phyloP scores from a whole-genome alignment of 305 asterid species.

The Coffea humblotiana region DNA sequence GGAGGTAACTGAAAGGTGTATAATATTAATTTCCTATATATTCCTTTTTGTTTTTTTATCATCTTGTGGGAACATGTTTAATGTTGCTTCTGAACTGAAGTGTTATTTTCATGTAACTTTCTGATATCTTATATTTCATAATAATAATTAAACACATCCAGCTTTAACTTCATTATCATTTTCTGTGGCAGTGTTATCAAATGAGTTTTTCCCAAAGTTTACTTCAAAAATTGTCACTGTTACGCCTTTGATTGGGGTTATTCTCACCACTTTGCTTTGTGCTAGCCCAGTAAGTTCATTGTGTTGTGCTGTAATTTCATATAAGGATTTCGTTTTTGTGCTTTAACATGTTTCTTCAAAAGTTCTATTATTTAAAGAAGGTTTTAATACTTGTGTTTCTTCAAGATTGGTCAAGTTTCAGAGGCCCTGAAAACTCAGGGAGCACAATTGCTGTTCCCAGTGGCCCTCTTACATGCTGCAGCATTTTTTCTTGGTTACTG shows the following conservation, averaged over 20 bases:
- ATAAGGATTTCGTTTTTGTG: neutral
- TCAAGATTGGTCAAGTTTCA: slow-evolving; percentile 92
- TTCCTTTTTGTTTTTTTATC: neutral
- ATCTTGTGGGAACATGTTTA: neutral
- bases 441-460: slow-evolving; percentile 72
- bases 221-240: slow-evolving; percentile 75
- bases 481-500: slow-evolving; percentile 84
- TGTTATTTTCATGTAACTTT: slow-evolving; percentile 6
- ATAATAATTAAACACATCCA: neutral
- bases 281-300: slow-evolving; percentile 87
- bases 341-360: neutral
- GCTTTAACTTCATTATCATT: slow-evolving; percentile 1
- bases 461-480: slow-evolving; percentile 79
- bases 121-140: slow-evolving; percentile 1
- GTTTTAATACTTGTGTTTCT: slow-evolving; percentile 18
- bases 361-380: slow-evolving; percentile 12
- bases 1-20: slow-evolving; percentile 60
- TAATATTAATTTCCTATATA: neutral
- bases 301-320: slow-evolving; percentile 18
- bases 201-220: slow-evolving; percentile 89
- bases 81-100: neutral
- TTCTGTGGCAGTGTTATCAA: slow-evolving; percentile 67
- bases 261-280: slow-evolving; percentile 92
- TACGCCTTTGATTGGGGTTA: slow-evolving; percentile 87
- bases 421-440: slow-evolving; percentile 93